Evolutionary conservation across 2,329 filamentous ascomycete species (phyloP), one percentile per base, ranked within the genome.

Genomic region (Aquanectria penicillioides): DNA sequence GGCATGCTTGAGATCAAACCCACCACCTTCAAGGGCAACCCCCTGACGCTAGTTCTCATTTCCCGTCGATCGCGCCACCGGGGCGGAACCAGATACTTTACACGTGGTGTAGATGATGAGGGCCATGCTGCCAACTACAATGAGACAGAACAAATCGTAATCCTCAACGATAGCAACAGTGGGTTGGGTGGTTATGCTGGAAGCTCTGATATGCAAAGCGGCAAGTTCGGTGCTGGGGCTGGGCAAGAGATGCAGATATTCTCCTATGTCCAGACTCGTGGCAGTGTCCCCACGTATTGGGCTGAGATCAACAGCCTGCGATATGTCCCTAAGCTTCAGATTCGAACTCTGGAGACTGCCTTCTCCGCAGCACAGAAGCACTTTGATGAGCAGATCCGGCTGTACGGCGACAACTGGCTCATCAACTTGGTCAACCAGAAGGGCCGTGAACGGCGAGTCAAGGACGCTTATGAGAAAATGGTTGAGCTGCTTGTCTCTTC

Each of bases 121-220:
- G 95, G 95, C 20, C 88, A 98, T 74, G 95, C 95, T n/a, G 93
- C 95, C 65, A 99, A 99, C 75, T 99, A 94, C 83, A 99, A 99
- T 73, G 95, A 99, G 81, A 98, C 95, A 0, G 95, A 99, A 74
- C 95, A 99, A 74, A 83, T 95, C 28, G 84, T 97, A 60, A 87
- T 99, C 31, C 78, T 98, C 67, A 98, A 98, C 70, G 95, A 98
- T 76, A 85, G 80, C 53, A 83, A 86, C 43, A 87, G 87, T 56
- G 90, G 90, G 1, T 78, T 95, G 37, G 89, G 91, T 34, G 94
- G 93, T 6, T 97, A 92, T 75, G 90, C 90, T 46, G 91, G 92
- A 50, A 90, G 89, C 67, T 83, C 86, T 57, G 88, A 90, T 17
- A 90, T 91, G 80, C 86, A 91, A 69, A 93, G 91, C 72, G 89